These are phyloP conservation scores for Ceratocystis colombiana DNA, from an alignment of 2,329 filamentous ascomycete species.

Conservation along the genomic window DNA sequence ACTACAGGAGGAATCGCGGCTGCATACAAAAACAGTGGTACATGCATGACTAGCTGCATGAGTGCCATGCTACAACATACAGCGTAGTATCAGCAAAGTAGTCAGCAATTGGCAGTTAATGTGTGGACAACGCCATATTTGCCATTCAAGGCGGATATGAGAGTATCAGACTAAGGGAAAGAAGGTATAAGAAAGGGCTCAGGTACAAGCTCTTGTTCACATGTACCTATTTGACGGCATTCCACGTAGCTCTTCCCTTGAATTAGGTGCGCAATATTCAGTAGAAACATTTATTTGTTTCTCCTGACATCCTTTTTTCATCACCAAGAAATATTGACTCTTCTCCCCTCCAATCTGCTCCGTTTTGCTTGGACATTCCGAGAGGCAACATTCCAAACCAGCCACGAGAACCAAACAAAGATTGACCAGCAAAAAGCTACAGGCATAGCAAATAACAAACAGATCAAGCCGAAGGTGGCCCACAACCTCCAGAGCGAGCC, in stretches of 20 bases:
- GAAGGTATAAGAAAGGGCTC: not conserved
- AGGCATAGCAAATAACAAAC: not conserved
- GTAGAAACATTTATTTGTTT: not conserved
- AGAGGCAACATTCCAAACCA: not conserved
- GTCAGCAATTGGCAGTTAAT: not conserved
- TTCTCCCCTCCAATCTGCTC: too few species aligned
- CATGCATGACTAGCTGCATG: slow-evolving; percentile 5
- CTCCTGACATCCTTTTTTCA: too few species aligned
- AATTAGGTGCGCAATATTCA: not conserved
- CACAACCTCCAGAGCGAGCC: not conserved
- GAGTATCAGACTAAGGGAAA: not conserved
- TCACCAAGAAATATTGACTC: too few species aligned
- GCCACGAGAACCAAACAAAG: not conserved
- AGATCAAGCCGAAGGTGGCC: not conserved
- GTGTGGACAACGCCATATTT: slow-evolving; percentile 19
- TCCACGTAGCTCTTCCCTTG: not conserved
- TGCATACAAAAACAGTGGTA: not conserved
- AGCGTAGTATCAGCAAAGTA: not conserved
- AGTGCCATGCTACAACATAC: not conserved
- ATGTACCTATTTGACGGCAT: not conserved
- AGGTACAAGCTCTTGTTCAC: not conserved
- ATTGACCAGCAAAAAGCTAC: too few species aligned
- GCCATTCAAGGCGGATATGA: slow-evolving; percentile 16
- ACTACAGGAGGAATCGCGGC: not conserved
- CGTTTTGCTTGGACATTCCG: not conserved